Evolutionary conservation across 2,329 filamentous ascomycete genomes (phyloP).

Genomic region (Talaromyces amestolkiae): DNA sequence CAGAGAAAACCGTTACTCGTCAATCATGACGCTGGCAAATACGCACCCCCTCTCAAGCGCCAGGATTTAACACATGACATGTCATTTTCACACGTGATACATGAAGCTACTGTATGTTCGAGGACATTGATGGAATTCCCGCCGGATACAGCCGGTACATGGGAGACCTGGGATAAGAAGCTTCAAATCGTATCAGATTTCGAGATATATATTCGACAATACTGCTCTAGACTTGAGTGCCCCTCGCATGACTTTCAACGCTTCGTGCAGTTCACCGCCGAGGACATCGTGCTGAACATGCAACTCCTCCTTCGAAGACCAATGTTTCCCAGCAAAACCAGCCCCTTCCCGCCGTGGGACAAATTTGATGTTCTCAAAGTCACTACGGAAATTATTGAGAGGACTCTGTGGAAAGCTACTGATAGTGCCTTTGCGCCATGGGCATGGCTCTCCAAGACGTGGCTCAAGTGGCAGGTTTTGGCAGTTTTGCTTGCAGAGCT

Average conservation of each 20-base stretch:
- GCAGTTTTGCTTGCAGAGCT: constrained; percentile 4
- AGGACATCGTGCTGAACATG: constrained; percentile 6
- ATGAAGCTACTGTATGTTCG: constrained; percentile 3
- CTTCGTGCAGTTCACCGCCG: background rate
- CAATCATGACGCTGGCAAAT: background rate
- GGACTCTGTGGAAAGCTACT: background rate
- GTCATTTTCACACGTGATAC: constrained; percentile 4
- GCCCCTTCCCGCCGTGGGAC: constrained; percentile 2
- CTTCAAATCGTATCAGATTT: background rate
- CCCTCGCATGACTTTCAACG: background rate
- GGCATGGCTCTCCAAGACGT: constrained; percentile 1
- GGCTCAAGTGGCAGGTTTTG: constrained; percentile 7
- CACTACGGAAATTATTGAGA: constrained; percentile 8
- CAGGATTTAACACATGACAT: background rate
- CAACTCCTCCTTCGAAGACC: constrained; percentile 5
- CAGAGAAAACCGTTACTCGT: constrained; percentile 2
- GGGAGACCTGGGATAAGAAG: constrained; percentile 3
- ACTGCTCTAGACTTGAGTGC: background rate
- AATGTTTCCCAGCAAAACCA: background rate
- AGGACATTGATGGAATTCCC: constrained; percentile 2
- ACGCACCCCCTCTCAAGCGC: background rate
- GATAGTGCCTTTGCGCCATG: constrained; percentile 8
- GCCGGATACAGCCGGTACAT: background rate
- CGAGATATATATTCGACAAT: constrained; percentile 1
- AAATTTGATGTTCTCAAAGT: constrained; percentile 6